Percentiles rank a stretch among this genome's conserved stretches.
These are phyloP conservation scores for Trichosporon coremiiforme DNA, from an alignment of 1,284 basidiomycete genomes.

Conservation along the genomic window DNA sequence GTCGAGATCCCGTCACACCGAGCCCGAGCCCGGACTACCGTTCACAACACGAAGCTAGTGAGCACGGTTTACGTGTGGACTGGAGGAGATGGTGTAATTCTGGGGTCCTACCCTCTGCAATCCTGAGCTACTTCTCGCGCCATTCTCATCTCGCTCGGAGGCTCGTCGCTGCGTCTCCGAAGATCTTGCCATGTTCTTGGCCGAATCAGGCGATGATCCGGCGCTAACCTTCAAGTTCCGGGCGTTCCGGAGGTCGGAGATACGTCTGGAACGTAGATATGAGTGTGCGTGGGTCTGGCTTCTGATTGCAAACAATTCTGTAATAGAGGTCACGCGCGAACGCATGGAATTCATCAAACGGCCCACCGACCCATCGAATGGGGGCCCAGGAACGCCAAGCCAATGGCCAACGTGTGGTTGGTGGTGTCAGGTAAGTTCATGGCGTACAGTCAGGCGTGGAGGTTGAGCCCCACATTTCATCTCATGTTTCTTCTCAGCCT, in stretches of 20 bases:
- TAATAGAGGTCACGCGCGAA: background rate
- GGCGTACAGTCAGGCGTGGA: background rate
- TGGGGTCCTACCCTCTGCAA: background rate
- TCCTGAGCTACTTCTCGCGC: background rate
- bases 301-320: background rate
- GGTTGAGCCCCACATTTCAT: background rate
- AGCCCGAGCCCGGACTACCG: background rate
- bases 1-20: background rate
- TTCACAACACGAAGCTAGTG: background rate
- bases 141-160: background rate
- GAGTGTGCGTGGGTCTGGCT: background rate
- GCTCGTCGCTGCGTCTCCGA: background rate
- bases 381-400: constrained; percentile 9
- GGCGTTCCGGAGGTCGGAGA: constrained; percentile 1
- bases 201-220: background rate
- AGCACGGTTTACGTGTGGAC: background rate
- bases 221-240: background rate
- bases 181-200: background rate
- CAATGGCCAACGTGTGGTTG: background rate
- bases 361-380: background rate
- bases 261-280: background rate
- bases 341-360: background rate
- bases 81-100: background rate
- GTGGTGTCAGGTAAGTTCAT: background rate
- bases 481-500: background rate